These are phyloP conservation scores for Ophiostoma sp. DNA, from an alignment of 2,329 filamentous ascomycete genomes.

Conservation along the genomic window DNA sequence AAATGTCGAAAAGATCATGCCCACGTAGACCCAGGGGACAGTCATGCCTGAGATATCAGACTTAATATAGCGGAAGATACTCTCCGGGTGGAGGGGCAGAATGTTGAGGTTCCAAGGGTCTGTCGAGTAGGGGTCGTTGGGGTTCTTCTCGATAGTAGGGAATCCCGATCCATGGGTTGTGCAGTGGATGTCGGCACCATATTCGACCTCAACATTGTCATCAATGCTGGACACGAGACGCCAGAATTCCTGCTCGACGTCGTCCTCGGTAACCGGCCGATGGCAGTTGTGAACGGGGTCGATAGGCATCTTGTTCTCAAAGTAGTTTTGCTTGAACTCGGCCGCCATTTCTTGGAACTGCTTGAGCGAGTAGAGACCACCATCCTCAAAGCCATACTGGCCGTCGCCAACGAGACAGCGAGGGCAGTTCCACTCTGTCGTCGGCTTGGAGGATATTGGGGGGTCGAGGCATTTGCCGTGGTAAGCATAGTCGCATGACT, in stretches of 20 bases:
- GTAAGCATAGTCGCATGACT: constrained; percentile 84
- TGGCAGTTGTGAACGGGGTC: constrained; percentile 78
- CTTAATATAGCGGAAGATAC: constrained; percentile 94
- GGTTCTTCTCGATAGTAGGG: constrained; percentile 86
- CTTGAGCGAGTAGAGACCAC: constrained; percentile 87
- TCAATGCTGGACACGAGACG: constrained; percentile 86
- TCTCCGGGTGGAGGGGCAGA: constrained; percentile 82
- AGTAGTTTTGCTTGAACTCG: constrained; percentile 91
- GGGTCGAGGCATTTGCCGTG: constrained; percentile 88
- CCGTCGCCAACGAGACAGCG: constrained; percentile 92
- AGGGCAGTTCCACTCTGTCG: constrained; percentile 92
- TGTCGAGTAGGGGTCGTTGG: constrained; percentile 76
- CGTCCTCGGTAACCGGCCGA: constrained; percentile 81
- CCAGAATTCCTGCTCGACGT: constrained; percentile 97
- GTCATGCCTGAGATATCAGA: constrained; percentile 99
- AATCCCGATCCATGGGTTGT: constrained; percentile 97
- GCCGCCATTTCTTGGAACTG: constrained; percentile 95
- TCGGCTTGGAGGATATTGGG: constrained; percentile 68
- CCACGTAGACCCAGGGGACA: constrained; percentile 97
- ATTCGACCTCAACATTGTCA: constrained; percentile 95
- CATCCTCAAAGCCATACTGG: constrained; percentile 96
- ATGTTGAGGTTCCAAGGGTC: constrained; percentile 97
- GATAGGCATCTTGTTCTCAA: constrained; percentile 81
- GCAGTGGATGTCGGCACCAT: constrained; percentile 95
- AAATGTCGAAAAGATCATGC: constrained; percentile 99